Evolutionary conservation across 2,329 filamentous ascomycete genomes (phyloP).

Genomic region (Scedosporium apiospermum): DNA sequence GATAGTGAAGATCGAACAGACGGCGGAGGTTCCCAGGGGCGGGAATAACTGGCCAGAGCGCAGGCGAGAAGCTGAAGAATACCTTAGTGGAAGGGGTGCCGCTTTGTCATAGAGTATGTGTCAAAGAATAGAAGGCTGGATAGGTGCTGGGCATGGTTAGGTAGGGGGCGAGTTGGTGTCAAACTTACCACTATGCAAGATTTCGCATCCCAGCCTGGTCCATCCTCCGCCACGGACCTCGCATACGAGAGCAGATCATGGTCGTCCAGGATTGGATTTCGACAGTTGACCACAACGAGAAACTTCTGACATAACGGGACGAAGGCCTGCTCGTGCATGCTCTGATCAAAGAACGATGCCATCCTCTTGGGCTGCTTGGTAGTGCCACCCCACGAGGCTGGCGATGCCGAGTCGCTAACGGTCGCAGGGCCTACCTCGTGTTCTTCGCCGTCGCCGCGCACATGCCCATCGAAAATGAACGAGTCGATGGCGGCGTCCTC

Average conservation of each 20-base stretch:
- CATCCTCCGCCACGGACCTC: constrained; percentile 11
- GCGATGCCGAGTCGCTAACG: neutral
- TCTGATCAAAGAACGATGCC: neutral
- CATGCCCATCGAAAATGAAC: constrained; percentile 7
- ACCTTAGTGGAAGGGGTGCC: neutral
- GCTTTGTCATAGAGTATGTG: neutral
- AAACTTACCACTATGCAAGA: constrained; percentile 14
- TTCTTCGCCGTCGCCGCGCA: constrained; percentile 2
- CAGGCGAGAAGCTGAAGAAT: constrained; percentile 5
- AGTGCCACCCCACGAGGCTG: neutral
- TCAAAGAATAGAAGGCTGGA: neutral
- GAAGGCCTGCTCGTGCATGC: constrained; percentile 7
- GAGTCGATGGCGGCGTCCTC: constrained; percentile 9
- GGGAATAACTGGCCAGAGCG: constrained; percentile 4
- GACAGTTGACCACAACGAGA: constrained; percentile 12
- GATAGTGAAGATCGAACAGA: neutral
- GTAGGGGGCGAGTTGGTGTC: neutral
- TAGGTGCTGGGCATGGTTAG: neutral
- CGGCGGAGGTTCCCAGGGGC: constrained; percentile 1
- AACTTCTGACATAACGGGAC: constrained; percentile 11
- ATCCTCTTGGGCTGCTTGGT: neutral
- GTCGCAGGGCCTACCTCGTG: neutral
- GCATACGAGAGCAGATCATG: constrained; percentile 13
- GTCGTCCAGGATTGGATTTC: constrained; percentile 15
- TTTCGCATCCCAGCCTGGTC: constrained; percentile 11